Base-by-base conservation (phyloP, 73 alveolate species). In the Tetrahymena thermophila region DNA sequence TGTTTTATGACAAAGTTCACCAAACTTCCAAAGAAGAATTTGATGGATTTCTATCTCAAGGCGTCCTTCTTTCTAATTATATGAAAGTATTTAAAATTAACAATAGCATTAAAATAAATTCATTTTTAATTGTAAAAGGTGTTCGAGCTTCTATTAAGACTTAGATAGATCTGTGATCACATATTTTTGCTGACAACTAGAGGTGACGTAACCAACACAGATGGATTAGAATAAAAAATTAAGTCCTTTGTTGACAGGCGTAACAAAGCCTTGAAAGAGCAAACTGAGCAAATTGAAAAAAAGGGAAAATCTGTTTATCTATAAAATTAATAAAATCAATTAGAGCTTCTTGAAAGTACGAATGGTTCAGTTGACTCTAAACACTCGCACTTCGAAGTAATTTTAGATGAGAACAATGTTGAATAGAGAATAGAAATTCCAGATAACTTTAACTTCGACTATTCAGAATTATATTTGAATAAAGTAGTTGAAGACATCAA, bases 121-220 rank as follows among this genome's bases (percentile, higher is more conserved):
- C 11, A 71, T 71, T 28, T 19, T 19, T n/a, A 19, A 17, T 3
- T 23, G 0, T 10, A 71, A 71, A 0, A 71, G 89, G 89, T 96
- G 25, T 96, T 96, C 84, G 98, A 95, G 94, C 35, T 96, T 2
- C 44, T 96, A 25, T 40, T 96, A 16, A 96, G 98, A 93, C 57
- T 96, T 1, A 96, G 98, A 94, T 85, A 96, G 83, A 85, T 95
- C 42, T 96, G 98, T 96, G 96, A 96, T 94, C 98, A 96, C 55
- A 97, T 97, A 10, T 84, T 84, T 42, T 56, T 96, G 1, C 35
- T 96, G 21, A 95, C 96, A 25, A 96, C 94, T 34, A 43, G 97
- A 35, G 93, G 96, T 17, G 96, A 95, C 42, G 97, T 96, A 17
- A 93, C 96, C 5, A 83, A 93, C 84, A 56, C 93, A 15, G 97